Conservation (phyloP, 495 filamentous ascomycete species). For the Aspergillus campestris region DNA sequence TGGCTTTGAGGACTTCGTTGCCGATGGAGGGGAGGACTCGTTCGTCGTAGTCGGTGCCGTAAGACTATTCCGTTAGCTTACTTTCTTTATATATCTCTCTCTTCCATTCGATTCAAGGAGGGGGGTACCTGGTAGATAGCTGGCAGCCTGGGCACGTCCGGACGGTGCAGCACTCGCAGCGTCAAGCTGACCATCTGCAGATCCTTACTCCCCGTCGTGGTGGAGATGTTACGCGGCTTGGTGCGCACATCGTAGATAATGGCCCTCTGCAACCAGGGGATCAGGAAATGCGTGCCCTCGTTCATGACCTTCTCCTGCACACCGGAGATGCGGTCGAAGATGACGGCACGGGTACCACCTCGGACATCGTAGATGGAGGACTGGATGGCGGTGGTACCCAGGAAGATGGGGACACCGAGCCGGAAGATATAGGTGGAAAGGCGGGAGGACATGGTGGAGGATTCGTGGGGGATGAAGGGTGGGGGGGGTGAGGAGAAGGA, state of each 20-base stretch:
- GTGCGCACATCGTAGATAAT: conserved; percentile 98
- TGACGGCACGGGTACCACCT: conserved; percentile 88
- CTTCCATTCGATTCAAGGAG: no score
- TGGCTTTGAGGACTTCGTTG: conserved; percentile 99
- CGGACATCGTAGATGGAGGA: conserved; percentile 93
- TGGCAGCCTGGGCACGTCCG: conserved; percentile 83
- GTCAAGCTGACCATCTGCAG: conserved; percentile 99
- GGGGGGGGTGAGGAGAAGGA: conserved; percentile 8
- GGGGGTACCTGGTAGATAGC: conserved; percentile 93
- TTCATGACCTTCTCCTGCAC: conserved; percentile 88
- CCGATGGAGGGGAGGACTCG: conserved; percentile 98
- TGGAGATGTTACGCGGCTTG: conserved; percentile 91
- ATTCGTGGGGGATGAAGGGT: conserved; percentile 2
- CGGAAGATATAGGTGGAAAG: conserved; percentile 56
- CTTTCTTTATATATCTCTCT: no score
- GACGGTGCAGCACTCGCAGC: conserved; percentile 86
- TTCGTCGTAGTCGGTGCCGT: conserved; percentile 98
- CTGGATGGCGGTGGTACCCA: conserved; percentile 54
- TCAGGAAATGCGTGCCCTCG: conserved; percentile 94
- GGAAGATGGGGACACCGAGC: conserved; percentile 60
- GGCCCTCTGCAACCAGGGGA: conserved; percentile 91
- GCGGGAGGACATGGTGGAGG: conserved; percentile 49
- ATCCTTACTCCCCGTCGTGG: conserved; percentile 98
- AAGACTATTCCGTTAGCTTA: conserved; percentile 38
- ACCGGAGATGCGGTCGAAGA: conserved; percentile 91